Base-by-base conservation (phyloP, 176 grass and related monocot genomes). In the Oryza longistaminata region DNA sequence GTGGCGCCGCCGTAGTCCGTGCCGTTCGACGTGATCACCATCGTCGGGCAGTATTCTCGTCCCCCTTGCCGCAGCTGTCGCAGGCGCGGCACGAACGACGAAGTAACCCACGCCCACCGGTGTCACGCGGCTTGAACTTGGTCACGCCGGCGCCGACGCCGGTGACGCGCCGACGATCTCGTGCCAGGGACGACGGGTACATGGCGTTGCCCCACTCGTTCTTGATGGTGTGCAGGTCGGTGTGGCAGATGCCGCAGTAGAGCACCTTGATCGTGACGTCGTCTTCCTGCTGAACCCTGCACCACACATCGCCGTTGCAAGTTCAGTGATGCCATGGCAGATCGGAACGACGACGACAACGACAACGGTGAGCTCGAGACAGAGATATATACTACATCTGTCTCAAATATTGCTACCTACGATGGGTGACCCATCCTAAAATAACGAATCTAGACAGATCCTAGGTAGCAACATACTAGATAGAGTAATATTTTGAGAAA, bases 41-140 rank as follows among this genome's bases (percentile, higher is more conserved):
- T 3, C 0, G 67, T 15, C 39, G 74, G 16, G 78, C 90, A 92
- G 70, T 86, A 76, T 87, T 92, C 84, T 89, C 83, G 34, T 86
- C 78, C 33, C 85, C 87, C 33, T 75, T 24, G 21, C 66, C 9
- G 82, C 90, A 92, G 70, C 39, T 79, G 2, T 70, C 75, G 76
- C 90, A 92, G 6, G 83, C 3, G 66, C 75, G 11, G 81, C 90
- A 92, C 0, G 90, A 83, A 45, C 79, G 11, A 87, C 12, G 77
- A 80, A 83, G 79, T 89, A 92, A 10, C 90, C 90, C 46, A 87
- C 87, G 45, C 90, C 90, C 35, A 87, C 87, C n/a, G 77, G 77
- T 87, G 17, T 92, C 90, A 0, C 90, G n/a, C 87, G 52, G 65
- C 70, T 81, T 89, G 83, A 92, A 89, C 50, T 48, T 89, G 9